These are phyloP conservation scores for Cyberlindnera xishuangbannaensis DNA, from an alignment of 805 yeast genomes.

Conservation along the genomic window DNA sequence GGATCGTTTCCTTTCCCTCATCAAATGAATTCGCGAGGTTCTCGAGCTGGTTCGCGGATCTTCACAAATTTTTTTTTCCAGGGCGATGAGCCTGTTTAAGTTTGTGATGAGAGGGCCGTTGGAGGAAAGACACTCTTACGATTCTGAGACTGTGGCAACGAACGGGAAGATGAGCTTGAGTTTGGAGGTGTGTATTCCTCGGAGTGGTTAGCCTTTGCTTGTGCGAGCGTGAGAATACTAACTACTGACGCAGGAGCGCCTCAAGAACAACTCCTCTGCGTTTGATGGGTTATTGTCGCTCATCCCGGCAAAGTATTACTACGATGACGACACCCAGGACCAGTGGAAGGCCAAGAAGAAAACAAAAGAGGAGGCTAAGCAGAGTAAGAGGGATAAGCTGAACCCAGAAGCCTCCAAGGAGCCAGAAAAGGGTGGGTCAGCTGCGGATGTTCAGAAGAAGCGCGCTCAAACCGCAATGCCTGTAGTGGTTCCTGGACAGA, in stretches of 20 bases:
- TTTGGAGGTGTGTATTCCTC: constrained; percentile 45
- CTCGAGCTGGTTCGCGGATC: not conserved
- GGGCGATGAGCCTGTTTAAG: too few relatives aligned
- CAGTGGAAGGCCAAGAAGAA: constrained; percentile 89
- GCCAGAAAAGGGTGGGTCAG: constrained; percentile 45
- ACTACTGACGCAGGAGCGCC: constrained; percentile 48
- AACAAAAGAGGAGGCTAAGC: constrained; percentile 55
- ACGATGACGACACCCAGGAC: constrained; percentile 81
- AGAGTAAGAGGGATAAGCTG: constrained; percentile 62
- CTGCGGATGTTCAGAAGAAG: constrained; percentile 53
- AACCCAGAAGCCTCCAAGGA: constrained; percentile 56
- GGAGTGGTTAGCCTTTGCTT: not conserved
- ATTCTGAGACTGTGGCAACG: too few relatives aligned
- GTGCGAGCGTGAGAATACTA: constrained; percentile 1
- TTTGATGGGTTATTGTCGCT: constrained; percentile 85
- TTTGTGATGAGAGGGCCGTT: too few relatives aligned
- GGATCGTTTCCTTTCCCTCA: too few relatives aligned
- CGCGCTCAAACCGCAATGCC: constrained; percentile 50
- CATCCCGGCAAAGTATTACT: constrained; percentile 91
- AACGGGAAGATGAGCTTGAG: constrained; percentile 53
- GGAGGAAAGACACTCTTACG: too few relatives aligned
- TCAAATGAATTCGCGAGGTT: not conserved
- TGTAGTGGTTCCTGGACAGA: constrained; percentile 33
- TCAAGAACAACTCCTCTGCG: constrained; percentile 72
- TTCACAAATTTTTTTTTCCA: too few relatives aligned